Evolutionary conservation across 192 early-diverging fungal genomes (phyloP).

Genomic region (Coemansia sp.): DNA sequence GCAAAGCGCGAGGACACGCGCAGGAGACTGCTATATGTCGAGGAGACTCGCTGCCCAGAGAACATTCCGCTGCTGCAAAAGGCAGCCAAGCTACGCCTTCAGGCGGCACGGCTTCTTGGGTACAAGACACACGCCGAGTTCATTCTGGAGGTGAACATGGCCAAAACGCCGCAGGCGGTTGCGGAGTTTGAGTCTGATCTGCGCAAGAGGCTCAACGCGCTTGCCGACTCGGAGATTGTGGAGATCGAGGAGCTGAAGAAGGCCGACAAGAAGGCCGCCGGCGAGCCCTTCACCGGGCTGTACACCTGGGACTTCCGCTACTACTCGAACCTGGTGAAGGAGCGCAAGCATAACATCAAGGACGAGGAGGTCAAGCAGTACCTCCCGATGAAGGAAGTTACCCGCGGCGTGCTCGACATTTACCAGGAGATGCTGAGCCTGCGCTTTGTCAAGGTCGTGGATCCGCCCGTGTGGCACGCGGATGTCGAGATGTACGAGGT

Average conservation of each 20-base stretch:
- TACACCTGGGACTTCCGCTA: constrained; percentile 74
- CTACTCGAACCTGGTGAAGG: constrained; percentile 69
- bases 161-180: constrained; percentile 66
- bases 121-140: constrained; percentile 71
- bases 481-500: constrained; percentile 79
- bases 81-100: constrained; percentile 56
- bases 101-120: constrained; percentile 63
- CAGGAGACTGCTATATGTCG: constrained; percentile 50
- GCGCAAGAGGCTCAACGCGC: constrained; percentile 55
- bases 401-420: constrained; percentile 67
- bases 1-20: constrained; percentile 59
- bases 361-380: constrained; percentile 79
- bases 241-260: constrained; percentile 65
- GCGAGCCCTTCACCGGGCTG: constrained; percentile 62
- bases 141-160: constrained; percentile 80
- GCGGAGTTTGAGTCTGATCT: constrained; percentile 67
- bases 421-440: constrained; percentile 74
- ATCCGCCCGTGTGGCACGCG: constrained; percentile 68
- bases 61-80: constrained; percentile 64
- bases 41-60: constrained; percentile 60
- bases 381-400: constrained; percentile 67
- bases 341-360: constrained; percentile 73
- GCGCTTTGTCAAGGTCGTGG: constrained; percentile 63
- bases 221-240: constrained; percentile 62
- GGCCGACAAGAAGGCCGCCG: constrained; percentile 49